Percentiles rank a stretch among this genome's conserved stretches.
These are phyloP conservation scores for Diaporthe destruens DNA, from an alignment of 2,329 filamentous ascomycete genomes.

Conservation along the genomic window DNA sequence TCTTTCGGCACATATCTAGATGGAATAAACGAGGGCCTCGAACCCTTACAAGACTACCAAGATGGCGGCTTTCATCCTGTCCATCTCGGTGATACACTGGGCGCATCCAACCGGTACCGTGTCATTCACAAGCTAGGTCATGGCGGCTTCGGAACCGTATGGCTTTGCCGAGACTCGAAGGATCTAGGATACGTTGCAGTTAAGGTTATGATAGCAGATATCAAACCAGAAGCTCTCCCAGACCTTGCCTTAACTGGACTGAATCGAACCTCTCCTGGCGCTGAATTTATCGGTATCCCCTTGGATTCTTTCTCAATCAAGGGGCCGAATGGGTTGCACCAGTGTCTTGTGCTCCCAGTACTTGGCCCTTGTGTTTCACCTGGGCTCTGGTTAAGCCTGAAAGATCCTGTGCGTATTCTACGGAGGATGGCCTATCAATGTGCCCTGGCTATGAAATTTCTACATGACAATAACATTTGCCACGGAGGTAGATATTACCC, in stretches of 20 bases:
- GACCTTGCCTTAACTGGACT: not conserved
- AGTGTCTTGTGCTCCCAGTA: constrained; percentile 6
- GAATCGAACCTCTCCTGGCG: not conserved
- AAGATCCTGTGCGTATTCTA: not conserved
- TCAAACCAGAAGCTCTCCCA: not conserved
- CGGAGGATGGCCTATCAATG: not conserved
- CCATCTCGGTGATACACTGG: constrained; percentile 10
- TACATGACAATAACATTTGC: not conserved
- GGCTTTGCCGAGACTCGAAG: not conserved
- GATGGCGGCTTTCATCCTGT: not conserved
- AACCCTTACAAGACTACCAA: not conserved
- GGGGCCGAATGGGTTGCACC: not conserved
- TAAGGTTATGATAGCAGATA: not conserved
- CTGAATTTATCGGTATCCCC: not conserved
- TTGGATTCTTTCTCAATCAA: not conserved
- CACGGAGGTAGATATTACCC: not conserved
- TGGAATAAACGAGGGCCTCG: not conserved
- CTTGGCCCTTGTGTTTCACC: constrained; percentile 2
- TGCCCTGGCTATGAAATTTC: not conserved
- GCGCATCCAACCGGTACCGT: not conserved
- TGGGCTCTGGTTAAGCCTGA: not conserved
- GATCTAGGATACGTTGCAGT: not conserved
- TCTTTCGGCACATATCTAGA: not conserved
- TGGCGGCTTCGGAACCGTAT: not conserved
- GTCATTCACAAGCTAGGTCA: constrained; percentile 14